Conservation (phyloP, 495 filamentous ascomycete genomes). For the Hypoxylon fuscum region DNA sequence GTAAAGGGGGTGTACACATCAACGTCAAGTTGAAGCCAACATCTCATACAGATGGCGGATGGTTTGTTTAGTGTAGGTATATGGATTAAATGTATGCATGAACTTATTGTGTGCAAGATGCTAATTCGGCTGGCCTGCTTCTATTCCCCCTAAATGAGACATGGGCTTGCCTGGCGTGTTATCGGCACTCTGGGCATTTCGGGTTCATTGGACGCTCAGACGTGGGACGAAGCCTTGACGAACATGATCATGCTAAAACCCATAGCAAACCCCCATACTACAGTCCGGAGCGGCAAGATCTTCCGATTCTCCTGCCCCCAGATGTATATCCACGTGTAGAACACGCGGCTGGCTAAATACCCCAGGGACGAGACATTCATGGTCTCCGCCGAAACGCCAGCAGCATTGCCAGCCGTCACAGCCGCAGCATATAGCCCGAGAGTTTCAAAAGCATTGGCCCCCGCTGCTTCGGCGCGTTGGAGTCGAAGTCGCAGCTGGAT, state of each 20-base stretch:
- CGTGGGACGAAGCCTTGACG: conserved; percentile 51
- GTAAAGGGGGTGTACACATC: too few species aligned
- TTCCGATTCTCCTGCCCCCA: conserved; percentile 48
- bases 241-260: conserved; percentile 48
- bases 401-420: conserved; percentile 60
- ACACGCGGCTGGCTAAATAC: conserved; percentile 53
- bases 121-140: too few species aligned
- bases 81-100: too few species aligned
- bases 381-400: conserved; percentile 41
- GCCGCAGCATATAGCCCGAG: conserved; percentile 58
- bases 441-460: conserved; percentile 60
- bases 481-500: conserved; percentile 44
- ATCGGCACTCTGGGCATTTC: too few species aligned
- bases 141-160: too few species aligned
- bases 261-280: conserved; percentile 51
- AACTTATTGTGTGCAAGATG: too few species aligned
- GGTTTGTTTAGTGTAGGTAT: too few species aligned
- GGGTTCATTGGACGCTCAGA: background rate
- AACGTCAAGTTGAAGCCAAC: too few species aligned
- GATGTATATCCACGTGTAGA: conserved; percentile 60
- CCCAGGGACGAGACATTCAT: conserved; percentile 53
- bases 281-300: conserved; percentile 46
- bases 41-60: too few species aligned
- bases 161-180: too few species aligned
- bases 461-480: conserved; percentile 57